Conservation (phyloP, 495 filamentous ascomycete genomes). For the Neurospora sublineolata region DNA sequence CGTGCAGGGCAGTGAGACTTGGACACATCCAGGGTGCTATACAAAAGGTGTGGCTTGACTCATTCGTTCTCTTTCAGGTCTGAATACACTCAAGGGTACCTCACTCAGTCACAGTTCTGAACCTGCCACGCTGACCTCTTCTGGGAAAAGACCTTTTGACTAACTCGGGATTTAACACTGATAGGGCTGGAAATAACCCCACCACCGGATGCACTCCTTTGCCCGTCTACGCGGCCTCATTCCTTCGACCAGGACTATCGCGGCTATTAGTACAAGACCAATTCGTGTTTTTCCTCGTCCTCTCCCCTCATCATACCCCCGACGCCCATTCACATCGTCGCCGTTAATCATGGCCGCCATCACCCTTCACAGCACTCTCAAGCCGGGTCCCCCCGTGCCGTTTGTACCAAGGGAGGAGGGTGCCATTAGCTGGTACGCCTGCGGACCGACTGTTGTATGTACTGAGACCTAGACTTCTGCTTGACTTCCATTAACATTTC, state of each 20-base stretch:
- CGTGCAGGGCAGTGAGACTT: background rate
- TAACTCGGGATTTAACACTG: background rate
- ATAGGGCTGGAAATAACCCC: background rate
- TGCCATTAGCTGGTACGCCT: conserved; percentile 79
- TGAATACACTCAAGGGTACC: background rate
- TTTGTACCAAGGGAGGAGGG: conserved; percentile 68
- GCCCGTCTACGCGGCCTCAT: conserved; percentile 6
- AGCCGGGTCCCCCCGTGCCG: conserved; percentile 52
- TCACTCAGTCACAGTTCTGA: background rate
- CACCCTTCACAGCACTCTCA: conserved; percentile 67
- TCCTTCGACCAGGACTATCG: background rate
- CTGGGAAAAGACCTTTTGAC: background rate
- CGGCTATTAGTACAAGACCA: background rate
- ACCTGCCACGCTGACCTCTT: conserved; percentile 17
- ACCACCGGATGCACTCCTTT: conserved; percentile 18
- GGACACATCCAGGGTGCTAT: background rate
- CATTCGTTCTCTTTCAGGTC: background rate
- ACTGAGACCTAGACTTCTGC: background rate
- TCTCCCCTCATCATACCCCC: background rate
- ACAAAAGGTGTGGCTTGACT: background rate
- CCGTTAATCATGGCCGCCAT: conserved; percentile 36
- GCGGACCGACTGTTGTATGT: conserved; percentile 60
- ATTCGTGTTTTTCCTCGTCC: conserved; percentile 8
- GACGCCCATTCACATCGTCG: background rate
- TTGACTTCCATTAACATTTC: background rate